phyloP scores from a whole-genome alignment of 352 stramenopile genomes.

The Pseudoperonospora humuli region DNA sequence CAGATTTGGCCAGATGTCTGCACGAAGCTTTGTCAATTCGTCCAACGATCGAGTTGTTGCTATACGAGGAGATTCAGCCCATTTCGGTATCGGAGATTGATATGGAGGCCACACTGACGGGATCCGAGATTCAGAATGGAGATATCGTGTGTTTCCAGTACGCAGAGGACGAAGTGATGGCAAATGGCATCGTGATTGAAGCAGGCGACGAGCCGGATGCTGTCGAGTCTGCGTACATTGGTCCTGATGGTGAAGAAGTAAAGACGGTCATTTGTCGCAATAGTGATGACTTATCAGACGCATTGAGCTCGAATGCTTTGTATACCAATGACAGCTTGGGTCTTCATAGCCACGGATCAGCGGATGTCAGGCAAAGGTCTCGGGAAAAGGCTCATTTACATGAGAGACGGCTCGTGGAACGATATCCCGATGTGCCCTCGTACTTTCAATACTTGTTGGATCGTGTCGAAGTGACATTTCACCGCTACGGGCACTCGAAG shows the following conservation, averaged over 20 bases:
- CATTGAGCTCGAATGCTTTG: constrained; percentile 6
- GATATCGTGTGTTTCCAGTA: constrained; percentile 83
- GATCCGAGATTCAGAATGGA: constrained; percentile 66
- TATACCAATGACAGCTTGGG: constrained; percentile 6
- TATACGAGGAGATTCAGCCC: constrained; percentile 80
- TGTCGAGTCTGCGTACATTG: constrained; percentile 18
- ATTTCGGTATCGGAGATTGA: constrained; percentile 48
- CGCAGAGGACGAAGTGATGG: constrained; percentile 27
- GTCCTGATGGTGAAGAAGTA: constrained; percentile 22
- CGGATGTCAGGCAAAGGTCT: constrained; percentile 4
- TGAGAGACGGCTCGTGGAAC: constrained; percentile 16
- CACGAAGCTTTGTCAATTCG: constrained; percentile 51
- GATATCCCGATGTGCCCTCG: constrained; percentile 58
- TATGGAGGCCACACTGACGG: constrained; percentile 33
- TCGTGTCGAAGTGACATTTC: constrained; percentile 68
- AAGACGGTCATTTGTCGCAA: constrained; percentile 12
- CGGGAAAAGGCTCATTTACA: constrained; percentile 1
- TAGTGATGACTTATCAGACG: constrained; percentile 10
- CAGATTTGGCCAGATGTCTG: constrained; percentile 37
- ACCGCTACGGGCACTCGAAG: constrained; percentile 38
- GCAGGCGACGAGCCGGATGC: constrained; percentile 22
- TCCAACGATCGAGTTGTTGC: constrained; percentile 32
- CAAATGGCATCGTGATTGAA: constrained; percentile 11
- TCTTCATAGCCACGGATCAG: constrained; percentile 15
- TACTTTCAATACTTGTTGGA: constrained; percentile 84